Evolutionary conservation across 495 filamentous ascomycete genomes (phyloP).

Genomic region (Aspergillus panamensis): DNA sequence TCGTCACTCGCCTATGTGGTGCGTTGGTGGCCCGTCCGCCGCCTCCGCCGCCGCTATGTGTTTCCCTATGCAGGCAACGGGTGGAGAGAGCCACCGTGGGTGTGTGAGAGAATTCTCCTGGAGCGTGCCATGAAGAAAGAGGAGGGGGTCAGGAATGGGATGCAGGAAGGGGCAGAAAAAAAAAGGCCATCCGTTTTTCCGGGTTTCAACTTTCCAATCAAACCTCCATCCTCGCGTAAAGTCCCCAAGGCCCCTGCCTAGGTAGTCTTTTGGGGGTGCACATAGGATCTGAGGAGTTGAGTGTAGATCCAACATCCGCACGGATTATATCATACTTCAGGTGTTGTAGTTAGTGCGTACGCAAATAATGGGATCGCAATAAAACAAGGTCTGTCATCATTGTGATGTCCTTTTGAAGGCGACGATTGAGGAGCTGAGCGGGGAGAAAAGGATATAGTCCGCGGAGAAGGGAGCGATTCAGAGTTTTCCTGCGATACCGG

Average conservation of each 20-base stretch:
- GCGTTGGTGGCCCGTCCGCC: conserved; percentile 17
- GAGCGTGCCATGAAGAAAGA: conserved; percentile 14
- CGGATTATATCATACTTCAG: neutral
- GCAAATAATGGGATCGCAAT: no score
- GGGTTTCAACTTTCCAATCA: conserved; percentile 2
- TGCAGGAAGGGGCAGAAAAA: conserved; percentile 3
- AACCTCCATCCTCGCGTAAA: neutral
- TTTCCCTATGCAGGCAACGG: conserved; percentile 24
- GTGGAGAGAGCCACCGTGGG: conserved; percentile 16
- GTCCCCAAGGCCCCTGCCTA: neutral
- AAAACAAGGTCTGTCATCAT: no score
- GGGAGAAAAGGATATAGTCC: neutral
- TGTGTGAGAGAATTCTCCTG: conserved; percentile 9
- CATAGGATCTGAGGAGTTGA: neutral
- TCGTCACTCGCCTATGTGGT: conserved; percentile 6
- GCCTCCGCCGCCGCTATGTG: conserved; percentile 9
- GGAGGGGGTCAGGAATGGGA: neutral
- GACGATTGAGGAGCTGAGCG: neutral
- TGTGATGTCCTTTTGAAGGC: no score
- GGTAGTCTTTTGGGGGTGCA: neutral
- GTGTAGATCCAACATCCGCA: neutral
- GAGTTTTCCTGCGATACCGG: conserved; percentile 13
- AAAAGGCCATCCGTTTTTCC: neutral
- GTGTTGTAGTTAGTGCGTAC: neutral
- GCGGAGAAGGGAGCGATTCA: conserved; percentile 16